These are phyloP conservation scores for Triticum urartu DNA, from an alignment of 176 grass and related monocot genomes.

Conservation along the genomic window DNA sequence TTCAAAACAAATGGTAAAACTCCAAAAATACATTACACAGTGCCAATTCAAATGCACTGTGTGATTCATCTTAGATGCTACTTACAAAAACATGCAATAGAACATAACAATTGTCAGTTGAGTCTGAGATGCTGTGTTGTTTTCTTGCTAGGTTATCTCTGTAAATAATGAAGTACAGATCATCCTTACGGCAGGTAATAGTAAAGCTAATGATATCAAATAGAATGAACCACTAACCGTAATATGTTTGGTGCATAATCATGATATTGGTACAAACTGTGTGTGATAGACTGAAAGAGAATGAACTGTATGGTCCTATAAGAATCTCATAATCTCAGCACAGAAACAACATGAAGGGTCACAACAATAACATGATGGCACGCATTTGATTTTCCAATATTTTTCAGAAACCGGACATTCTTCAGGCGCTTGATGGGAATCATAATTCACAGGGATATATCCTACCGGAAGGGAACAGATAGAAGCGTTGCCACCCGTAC, in stretches of 20 bases:
- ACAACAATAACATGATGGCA: conserved; percentile 10
- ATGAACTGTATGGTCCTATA: not conserved
- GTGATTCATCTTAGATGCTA: conserved; percentile 1
- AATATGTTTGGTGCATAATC: conserved; percentile 4
- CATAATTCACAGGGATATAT: not conserved
- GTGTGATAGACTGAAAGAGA: not conserved
- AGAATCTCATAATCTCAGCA: not conserved
- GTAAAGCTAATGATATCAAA: not conserved
- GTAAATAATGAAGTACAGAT: not conserved
- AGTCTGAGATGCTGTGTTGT: not conserved
- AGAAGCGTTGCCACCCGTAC: not conserved
- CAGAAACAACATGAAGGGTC: not conserved
- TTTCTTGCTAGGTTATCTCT: not conserved
- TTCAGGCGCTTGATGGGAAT: not conserved
- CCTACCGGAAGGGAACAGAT: not conserved
- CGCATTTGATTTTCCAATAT: not conserved
- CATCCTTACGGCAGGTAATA: not conserved
- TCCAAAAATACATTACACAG: not conserved
- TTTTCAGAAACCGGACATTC: not conserved
- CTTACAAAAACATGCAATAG: not conserved
- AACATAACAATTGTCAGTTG: not conserved
- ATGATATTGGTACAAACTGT: conserved; percentile 6
- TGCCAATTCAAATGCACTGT: not conserved
- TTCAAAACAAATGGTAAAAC: conserved; percentile 4
- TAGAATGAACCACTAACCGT: not conserved